Percentiles rank a stretch among this genome's conserved stretches.
These are phyloP conservation scores for Ceratocystis eucalypticola DNA, from an alignment of 2,329 filamentous ascomycete species.

Conservation along the genomic window DNA sequence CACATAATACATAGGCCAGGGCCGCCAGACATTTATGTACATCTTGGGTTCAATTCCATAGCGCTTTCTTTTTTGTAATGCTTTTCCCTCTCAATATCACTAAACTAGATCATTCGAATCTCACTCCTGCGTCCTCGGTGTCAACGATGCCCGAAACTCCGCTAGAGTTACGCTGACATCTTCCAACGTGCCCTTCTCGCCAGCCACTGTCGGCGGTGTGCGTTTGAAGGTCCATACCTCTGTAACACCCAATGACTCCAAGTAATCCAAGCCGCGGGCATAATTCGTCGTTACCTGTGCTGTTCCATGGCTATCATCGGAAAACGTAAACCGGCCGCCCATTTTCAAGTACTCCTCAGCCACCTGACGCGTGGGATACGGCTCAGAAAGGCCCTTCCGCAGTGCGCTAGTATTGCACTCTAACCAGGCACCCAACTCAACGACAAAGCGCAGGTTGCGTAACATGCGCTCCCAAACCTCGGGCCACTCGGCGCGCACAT, in stretches of 20 bases:
- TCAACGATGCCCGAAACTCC: conserved; percentile 28
- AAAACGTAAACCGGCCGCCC: conserved; percentile 75
- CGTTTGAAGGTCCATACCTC: conserved; percentile 46
- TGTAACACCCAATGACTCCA: conserved; percentile 50
- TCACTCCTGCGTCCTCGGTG: not conserved
- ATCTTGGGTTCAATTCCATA: not conserved
- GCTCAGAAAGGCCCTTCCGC: conserved; percentile 79
- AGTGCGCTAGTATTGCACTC: conserved; percentile 82
- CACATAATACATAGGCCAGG: not conserved
- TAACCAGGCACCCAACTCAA: conserved; percentile 63
- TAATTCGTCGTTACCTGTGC: conserved; percentile 85
- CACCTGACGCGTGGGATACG: conserved; percentile 70
- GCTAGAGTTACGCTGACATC: conserved; percentile 33
- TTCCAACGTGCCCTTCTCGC: conserved; percentile 27
- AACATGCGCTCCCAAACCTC: conserved; percentile 60
- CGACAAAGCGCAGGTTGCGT: conserved; percentile 61
- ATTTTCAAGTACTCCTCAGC: conserved; percentile 59
- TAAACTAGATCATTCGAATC: not conserved
- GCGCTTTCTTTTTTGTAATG: not conserved
- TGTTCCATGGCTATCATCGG: conserved; percentile 86
- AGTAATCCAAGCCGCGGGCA: conserved; percentile 51
- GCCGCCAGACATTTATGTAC: not conserved
- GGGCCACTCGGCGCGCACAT: conserved; percentile 40
- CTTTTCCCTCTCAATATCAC: conserved; percentile 3
- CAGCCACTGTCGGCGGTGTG: conserved; percentile 23